Conservation (phyloP, 768 basidiomycete genomes). For the Rhodosporidiobolus sp. region DNA sequence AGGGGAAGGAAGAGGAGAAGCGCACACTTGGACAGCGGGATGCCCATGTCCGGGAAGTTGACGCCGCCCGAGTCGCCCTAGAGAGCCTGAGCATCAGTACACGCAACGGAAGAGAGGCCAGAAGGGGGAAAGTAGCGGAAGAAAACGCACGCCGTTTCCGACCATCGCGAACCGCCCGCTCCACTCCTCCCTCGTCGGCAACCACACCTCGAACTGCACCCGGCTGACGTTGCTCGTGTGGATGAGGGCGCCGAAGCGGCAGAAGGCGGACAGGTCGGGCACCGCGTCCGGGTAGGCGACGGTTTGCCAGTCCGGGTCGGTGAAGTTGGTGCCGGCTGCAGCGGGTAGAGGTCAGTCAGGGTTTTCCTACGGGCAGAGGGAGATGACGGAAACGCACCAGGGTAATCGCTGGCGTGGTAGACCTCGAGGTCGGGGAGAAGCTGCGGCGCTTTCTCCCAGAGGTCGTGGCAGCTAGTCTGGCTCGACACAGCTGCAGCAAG, state of each 20-base stretch:
- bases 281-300: background rate
- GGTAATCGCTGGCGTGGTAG: slow-evolving; percentile 23
- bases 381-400: slow-evolving; percentile 20
- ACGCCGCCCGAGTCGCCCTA: background rate
- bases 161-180: slow-evolving; percentile 29
- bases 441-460: slow-evolving; percentile 21
- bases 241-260: slow-evolving; percentile 41
- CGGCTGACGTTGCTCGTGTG: slow-evolving; percentile 31
- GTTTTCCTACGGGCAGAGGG: background rate
- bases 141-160: slow-evolving; percentile 15
- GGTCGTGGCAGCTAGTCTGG: slow-evolving; percentile 7
- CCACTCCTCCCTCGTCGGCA: slow-evolving; percentile 18
- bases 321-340: slow-evolving; percentile 17
- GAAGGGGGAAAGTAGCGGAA: slow-evolving; percentile 32
- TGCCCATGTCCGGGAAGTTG: background rate
- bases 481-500: background rate
- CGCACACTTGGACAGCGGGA: too few species aligned
- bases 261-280: slow-evolving; percentile 32
- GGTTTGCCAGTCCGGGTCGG: background rate
- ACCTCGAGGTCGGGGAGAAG: slow-evolving; percentile 26
- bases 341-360: background rate
- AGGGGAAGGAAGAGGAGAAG: too few species aligned
- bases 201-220: slow-evolving; percentile 39
- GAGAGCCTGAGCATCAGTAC: too few species aligned
- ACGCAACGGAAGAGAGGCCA: slow-evolving; percentile 42